Evolutionary conservation across 1,139 yeast genomes (phyloP), one percentile per base, ranked within the genome.

Genomic region (Candida pseudocylindracea): DNA sequence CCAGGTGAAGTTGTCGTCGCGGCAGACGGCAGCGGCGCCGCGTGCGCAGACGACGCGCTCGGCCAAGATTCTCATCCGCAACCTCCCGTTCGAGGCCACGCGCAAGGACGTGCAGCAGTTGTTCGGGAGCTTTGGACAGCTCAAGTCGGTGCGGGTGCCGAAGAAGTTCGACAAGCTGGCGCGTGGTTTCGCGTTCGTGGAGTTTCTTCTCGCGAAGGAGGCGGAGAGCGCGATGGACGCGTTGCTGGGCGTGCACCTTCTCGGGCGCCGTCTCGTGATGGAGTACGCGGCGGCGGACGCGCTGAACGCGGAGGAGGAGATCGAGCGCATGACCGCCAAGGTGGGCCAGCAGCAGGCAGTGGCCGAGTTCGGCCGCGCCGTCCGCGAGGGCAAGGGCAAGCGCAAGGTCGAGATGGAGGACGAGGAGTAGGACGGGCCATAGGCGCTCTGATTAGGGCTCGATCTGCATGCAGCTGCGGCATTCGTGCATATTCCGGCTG

Each of bases 131-230:
- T 88, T 85, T 57, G 99, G 98, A 37, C 85, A 80, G 53, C 61
- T 88, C 46, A 81, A 85, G 45, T 78, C 96, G 2, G 94, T 85
- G 31, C 74, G 98, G 49, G 88, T 88, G 33, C 99, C 99, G 26
- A 78, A 78, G 66, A 91, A 91, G 51, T 83, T 85, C 58, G 92
- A 88, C 61, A 78, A 76, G 50, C 68, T 85, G 28, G 93, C 95
- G 11, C 71, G 98, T 50, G 99, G 99, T 49, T 88, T 88, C 58
- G 98, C 98, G 0, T 88, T 88, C 51, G 94, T 91, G 32, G 99
- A 88, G 53, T 91, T 78, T 46, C 60, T 76, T 12, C 60, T 91
- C 31, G 64, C 81, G 30, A 80, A 83, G 51, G 99, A 88, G 52
- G 96, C 98, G 2, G 93, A 78, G 49, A 72, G 63, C 48, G 98